Conservation (phyloP, 257 asterid species). For the Ajuga chamaepitys region DNA sequence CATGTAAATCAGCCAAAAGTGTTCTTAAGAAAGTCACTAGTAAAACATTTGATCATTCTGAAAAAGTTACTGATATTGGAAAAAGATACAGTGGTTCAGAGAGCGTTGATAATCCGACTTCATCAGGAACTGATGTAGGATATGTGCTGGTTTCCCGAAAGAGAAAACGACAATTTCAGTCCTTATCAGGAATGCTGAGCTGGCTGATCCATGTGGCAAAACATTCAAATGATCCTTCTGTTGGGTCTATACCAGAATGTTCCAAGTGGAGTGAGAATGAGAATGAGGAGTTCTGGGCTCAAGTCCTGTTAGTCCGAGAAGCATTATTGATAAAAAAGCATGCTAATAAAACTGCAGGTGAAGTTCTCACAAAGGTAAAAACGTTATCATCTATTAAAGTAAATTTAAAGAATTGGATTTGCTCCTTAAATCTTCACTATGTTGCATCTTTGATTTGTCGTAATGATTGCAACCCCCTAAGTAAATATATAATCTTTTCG, state of each 20-base stretch:
- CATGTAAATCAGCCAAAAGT: constrained; percentile 20
- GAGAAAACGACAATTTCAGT: constrained; percentile 44
- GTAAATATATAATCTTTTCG: not conserved
- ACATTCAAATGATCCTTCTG: constrained; percentile 35
- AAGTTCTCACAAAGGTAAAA: constrained; percentile 44
- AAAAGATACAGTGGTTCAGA: not conserved
- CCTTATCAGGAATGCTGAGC: constrained; percentile 39
- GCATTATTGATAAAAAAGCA: constrained; percentile 32
- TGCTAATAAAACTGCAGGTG: constrained; percentile 24
- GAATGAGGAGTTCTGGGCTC: constrained; percentile 38
- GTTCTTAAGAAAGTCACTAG: constrained; percentile 13
- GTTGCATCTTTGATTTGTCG: not conserved
- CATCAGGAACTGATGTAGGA: constrained; percentile 16
- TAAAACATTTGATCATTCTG: constrained; percentile 18
- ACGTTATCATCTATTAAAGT: not conserved
- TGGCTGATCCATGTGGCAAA: constrained; percentile 56
- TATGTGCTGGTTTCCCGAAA: constrained; percentile 30
- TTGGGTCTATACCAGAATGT: constrained; percentile 43
- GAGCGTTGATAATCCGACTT: not conserved
- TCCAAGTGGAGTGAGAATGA: constrained; percentile 50
- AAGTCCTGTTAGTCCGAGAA: constrained; percentile 48
- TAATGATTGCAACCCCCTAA: not conserved
- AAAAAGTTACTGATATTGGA: constrained; percentile 10
- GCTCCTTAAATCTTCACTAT: not conserved
- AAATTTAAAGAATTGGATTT: not conserved